These are phyloP conservation scores for Puccinia triticina DNA, from an alignment of 1,284 basidiomycete species.

Conservation along the genomic window DNA sequence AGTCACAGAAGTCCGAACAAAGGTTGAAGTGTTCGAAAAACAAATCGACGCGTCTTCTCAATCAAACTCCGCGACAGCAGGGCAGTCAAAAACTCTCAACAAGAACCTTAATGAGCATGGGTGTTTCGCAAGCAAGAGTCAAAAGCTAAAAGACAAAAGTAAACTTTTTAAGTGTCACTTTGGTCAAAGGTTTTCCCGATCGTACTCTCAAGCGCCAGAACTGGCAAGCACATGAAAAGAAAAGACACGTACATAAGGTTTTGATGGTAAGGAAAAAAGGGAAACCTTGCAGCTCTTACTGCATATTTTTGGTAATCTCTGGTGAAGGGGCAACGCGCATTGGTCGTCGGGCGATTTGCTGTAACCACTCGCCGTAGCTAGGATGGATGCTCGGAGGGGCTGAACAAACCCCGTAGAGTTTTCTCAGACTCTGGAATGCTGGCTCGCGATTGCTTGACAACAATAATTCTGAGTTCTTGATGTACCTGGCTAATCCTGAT, in stretches of 20 bases:
- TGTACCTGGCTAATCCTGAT: too few relatives aligned
- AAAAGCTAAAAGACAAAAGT: background rate
- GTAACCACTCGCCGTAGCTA: background rate
- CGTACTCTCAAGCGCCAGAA: background rate
- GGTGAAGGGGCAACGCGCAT: background rate
- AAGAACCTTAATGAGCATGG: background rate
- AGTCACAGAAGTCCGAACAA: background rate
- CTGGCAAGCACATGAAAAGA: background rate
- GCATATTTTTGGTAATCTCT: background rate
- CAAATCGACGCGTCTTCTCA: background rate
- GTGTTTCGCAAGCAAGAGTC: background rate
- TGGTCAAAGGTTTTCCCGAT: background rate
- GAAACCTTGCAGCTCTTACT: conserved; percentile 1
- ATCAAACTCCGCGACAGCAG: background rate
- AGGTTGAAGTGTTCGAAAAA: background rate
- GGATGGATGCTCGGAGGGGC: background rate
- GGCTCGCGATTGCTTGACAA: too few relatives aligned
- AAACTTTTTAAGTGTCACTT: background rate
- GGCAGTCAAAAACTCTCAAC: background rate
- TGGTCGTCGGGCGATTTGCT: background rate
- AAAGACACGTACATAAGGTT: background rate
- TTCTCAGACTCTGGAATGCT: too few relatives aligned
- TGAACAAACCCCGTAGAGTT: too few relatives aligned
- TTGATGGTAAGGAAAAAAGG: background rate
- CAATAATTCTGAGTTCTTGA: too few relatives aligned